These are phyloP conservation scores for Penicillium herquei DNA, from an alignment of 495 filamentous ascomycete species.

Conservation along the genomic window DNA sequence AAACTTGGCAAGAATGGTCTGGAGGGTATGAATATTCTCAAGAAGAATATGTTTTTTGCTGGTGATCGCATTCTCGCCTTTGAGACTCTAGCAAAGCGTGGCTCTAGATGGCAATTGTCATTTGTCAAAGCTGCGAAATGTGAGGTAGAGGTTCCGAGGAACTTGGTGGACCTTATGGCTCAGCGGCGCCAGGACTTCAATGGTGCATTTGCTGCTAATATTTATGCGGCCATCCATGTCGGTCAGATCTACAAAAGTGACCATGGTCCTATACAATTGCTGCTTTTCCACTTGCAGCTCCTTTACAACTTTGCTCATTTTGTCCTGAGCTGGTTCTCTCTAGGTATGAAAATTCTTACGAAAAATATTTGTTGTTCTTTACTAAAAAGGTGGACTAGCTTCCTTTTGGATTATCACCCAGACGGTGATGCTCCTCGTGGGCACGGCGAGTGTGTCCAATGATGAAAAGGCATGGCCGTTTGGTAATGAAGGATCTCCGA, in stretches of 20 bases:
- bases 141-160: constrained; percentile 95
- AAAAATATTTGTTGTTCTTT: background rate
- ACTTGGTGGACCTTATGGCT: constrained; percentile 85
- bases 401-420: constrained; percentile 92
- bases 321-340: constrained; percentile 89
- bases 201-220: constrained; percentile 91
- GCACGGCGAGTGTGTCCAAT: constrained; percentile 55
- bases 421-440: constrained; percentile 94
- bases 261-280: constrained; percentile 88
- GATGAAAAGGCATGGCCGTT: constrained; percentile 62
- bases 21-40: constrained; percentile 99
- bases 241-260: constrained; percentile 93
- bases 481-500: constrained; percentile 72
- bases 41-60: constrained; percentile 99
- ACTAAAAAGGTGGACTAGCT: constrained; percentile 44
- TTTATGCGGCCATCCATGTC: constrained; percentile 97
- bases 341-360: constrained; percentile 55
- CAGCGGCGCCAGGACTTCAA: constrained; percentile 96
- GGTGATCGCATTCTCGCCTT: constrained; percentile 99
- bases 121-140: constrained; percentile 98
- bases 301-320: constrained; percentile 86
- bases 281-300: constrained; percentile 91
- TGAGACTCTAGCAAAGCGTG: constrained; percentile 96
- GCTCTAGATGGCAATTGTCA: constrained; percentile 94
- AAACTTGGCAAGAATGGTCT: constrained; percentile 94